A percentile compares a stretch with the other conserved stretches of the same genome.
Conservation (phyloP, 257 asterid species). For the Nicotiana paniculata region DNA sequence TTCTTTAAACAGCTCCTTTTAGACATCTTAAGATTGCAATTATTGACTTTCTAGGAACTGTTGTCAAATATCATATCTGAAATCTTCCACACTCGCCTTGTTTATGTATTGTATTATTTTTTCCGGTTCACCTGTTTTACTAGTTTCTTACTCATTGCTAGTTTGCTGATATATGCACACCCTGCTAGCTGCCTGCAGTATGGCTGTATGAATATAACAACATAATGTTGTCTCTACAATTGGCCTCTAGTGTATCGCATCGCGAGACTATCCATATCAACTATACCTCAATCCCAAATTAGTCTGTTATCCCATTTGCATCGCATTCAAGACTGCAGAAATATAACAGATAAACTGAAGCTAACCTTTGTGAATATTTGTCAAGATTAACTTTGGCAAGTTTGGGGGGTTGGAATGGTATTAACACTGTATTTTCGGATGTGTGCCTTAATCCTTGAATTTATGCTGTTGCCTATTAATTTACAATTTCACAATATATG, state of each 20-base stretch:
- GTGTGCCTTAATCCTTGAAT: background rate
- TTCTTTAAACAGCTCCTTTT: background rate
- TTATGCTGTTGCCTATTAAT: background rate
- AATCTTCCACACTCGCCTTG: background rate
- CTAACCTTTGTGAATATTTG: background rate
- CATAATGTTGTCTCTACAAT: background rate
- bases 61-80: background rate
- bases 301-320: background rate
- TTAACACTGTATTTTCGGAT: background rate
- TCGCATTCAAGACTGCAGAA: background rate
- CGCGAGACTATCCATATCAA: background rate
- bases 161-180: background rate
- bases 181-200: background rate
- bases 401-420: background rate
- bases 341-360: background rate
- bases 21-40: constrained; percentile 6
- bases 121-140: background rate
- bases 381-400: too few relatives aligned
- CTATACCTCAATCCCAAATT: background rate
- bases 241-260: background rate
- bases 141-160: background rate
- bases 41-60: constrained; percentile 10
- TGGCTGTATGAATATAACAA: background rate
- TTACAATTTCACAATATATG: background rate
- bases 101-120: background rate